A percentile compares a stretch with the other conserved stretches of the same genome.
Conservation (phyloP, 2,329 filamentous ascomycete genomes). For the Hirsutella rhossiliensis region DNA sequence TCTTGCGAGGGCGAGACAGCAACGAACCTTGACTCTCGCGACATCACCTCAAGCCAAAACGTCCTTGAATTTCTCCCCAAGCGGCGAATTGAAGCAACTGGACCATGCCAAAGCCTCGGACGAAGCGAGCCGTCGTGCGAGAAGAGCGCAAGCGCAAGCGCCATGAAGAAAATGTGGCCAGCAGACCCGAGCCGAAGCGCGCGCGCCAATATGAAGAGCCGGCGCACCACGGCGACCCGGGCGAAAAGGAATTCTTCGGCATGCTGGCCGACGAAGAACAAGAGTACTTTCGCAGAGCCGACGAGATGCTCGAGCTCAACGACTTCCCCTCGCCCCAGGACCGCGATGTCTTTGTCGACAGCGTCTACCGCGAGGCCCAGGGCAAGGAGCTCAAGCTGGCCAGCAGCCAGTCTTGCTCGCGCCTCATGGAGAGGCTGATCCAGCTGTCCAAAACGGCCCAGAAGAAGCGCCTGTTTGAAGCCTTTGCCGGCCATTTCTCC, state of each 20-base stretch:
- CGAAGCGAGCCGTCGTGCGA: slow-evolving; percentile 25
- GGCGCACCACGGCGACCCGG: slow-evolving; percentile 13
- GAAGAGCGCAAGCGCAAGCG: slow-evolving; percentile 29
- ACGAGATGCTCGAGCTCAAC: slow-evolving; percentile 82
- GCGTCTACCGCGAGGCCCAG: slow-evolving; percentile 73
- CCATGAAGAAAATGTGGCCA: slow-evolving; percentile 13
- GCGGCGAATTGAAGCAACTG: too few species aligned
- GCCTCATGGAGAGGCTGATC: slow-evolving; percentile 85
- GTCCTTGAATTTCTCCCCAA: too few species aligned
- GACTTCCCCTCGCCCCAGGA: slow-evolving; percentile 72
- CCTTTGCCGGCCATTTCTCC: slow-evolving; percentile 77
- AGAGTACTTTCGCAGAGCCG: slow-evolving; percentile 85
- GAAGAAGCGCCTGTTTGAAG: slow-evolving; percentile 76
- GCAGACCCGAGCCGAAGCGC: slow-evolving; percentile 12
- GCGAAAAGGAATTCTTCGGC: slow-evolving; percentile 75
- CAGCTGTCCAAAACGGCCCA: slow-evolving; percentile 66
- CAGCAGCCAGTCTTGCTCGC: slow-evolving; percentile 88
- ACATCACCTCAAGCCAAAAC: too few species aligned
- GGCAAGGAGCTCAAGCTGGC: slow-evolving; percentile 95
- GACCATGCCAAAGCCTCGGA: slow-evolving; percentile 31
- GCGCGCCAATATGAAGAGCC: slow-evolving; percentile 12
- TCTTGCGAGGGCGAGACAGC: too few species aligned
- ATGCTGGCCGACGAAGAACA: slow-evolving; percentile 88
- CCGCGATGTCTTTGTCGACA: slow-evolving; percentile 58
- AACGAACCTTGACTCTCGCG: too few species aligned